phyloP scores from a whole-genome alignment of 2,329 filamentous ascomycete genomes.

The Hymenoscyphus infarciens region DNA sequence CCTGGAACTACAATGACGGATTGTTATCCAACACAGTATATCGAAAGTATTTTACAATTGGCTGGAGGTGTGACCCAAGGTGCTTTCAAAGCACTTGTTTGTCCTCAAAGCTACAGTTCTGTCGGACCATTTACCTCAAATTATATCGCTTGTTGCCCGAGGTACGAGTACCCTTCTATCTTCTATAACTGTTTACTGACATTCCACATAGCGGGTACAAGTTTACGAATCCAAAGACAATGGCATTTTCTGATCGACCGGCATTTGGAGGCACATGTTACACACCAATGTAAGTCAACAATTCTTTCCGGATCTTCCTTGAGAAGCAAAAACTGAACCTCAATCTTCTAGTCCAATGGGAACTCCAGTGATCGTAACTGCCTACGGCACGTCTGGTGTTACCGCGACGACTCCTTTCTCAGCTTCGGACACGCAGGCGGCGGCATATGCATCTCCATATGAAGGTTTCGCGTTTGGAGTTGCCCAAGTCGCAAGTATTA shows the following conservation, averaged over 20 bases:
- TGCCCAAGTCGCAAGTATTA: slow-evolving; percentile 16
- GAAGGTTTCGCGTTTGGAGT: slow-evolving; percentile 26
- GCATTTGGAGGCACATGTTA: slow-evolving; percentile 30
- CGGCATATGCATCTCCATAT: slow-evolving; percentile 26
- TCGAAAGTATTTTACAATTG: slow-evolving; percentile 19
- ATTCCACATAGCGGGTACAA: slow-evolving; percentile 17
- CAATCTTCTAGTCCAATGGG: neutral
- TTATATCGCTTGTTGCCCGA: slow-evolving; percentile 31
- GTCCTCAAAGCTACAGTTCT: slow-evolving; percentile 22
- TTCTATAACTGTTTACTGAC: neutral
- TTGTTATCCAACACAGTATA: slow-evolving; percentile 28
- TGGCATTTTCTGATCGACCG: slow-evolving; percentile 18
- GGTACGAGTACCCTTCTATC: slow-evolving; percentile 15
- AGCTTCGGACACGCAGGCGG: slow-evolving; percentile 19
- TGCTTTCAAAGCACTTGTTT: slow-evolving; percentile 26
- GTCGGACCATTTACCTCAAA: slow-evolving; percentile 25
- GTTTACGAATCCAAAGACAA: slow-evolving; percentile 17
- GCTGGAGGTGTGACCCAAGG: slow-evolving; percentile 23
- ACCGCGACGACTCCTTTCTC: slow-evolving; percentile 24
- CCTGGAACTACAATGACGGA: slow-evolving; percentile 24
- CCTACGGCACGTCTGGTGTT: slow-evolving; percentile 20
- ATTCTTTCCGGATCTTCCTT: neutral
- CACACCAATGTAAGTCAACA: slow-evolving; percentile 12
- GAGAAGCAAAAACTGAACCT: neutral
- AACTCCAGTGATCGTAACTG: slow-evolving; percentile 18